phyloP scores from a whole-genome alignment of 768 basidiomycete genomes.

The Amanita thiersii region DNA sequence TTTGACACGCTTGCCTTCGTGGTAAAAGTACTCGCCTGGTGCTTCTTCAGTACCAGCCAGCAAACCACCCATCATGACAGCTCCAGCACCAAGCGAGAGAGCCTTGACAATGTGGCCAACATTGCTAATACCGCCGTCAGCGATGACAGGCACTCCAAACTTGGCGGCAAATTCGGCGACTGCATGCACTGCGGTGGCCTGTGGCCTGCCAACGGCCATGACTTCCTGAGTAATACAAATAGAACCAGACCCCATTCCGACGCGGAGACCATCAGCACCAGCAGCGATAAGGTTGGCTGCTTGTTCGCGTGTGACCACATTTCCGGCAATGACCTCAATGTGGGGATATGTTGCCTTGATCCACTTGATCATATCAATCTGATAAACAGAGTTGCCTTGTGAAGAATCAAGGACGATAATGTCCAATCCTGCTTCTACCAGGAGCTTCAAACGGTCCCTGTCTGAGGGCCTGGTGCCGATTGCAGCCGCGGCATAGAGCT shows the following conservation, averaged over 20 bases:
- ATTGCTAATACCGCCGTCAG: slow-evolving; percentile 93
- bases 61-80: slow-evolving; percentile 98
- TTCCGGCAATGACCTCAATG: slow-evolving; percentile 93
- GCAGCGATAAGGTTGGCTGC: slow-evolving; percentile 90
- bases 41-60: slow-evolving; percentile 96
- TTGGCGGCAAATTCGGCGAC: slow-evolving; percentile 89
- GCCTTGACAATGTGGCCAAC: slow-evolving; percentile 99
- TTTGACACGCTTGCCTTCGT: slow-evolving; percentile 98
- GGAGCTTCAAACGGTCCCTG: slow-evolving; percentile 72
- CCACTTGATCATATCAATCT: slow-evolving; percentile 91
- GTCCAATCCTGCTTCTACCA: slow-evolving; percentile 92
- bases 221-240: slow-evolving; percentile 99
- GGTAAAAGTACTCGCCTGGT: slow-evolving; percentile 98
- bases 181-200: slow-evolving; percentile 96
- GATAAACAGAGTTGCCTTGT: slow-evolving; percentile 92
- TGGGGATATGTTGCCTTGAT: slow-evolving; percentile 81
- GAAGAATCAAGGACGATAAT: slow-evolving; percentile 93
- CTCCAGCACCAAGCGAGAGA: slow-evolving; percentile 84
- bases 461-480: slow-evolving; percentile 90
- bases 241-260: slow-evolving; percentile 97
- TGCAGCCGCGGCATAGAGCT: slow-evolving; percentile 93
- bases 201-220: slow-evolving; percentile 97
- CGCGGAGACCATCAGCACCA: slow-evolving; percentile 90
- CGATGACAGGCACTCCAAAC: slow-evolving; percentile 95
- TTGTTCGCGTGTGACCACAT: slow-evolving; percentile 97